Evolutionary conservation across 1,139 yeast species (phyloP).

Genomic region (Hansenula sp.): DNA sequence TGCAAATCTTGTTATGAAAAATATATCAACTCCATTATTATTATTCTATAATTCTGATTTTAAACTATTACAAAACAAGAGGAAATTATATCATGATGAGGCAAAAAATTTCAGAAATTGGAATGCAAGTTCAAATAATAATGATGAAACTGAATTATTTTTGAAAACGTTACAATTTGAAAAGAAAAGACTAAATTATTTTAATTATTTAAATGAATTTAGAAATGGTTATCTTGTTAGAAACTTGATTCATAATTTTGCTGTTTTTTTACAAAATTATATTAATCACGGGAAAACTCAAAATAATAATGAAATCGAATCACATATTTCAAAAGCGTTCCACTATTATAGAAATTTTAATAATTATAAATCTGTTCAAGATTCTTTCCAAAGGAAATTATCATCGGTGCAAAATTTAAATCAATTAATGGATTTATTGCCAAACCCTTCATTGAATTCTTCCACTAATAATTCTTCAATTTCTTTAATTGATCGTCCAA

Average conservation of each 20-base stretch:
- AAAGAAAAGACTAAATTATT: conserved; percentile 66
- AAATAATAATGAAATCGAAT: neutral
- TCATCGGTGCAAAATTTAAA: conserved; percentile 1
- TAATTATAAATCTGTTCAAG: conserved; percentile 10
- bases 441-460: neutral
- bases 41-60: conserved; percentile 17
- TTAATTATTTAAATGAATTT: conserved; percentile 53
- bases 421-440: conserved; percentile 3
- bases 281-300: neutral
- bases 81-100: conserved; percentile 31
- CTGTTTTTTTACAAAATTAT: conserved; percentile 7
- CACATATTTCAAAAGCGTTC: conserved; percentile 6
- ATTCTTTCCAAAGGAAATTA: conserved; percentile 2
- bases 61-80: conserved; percentile 14
- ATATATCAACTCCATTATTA: conserved; percentile 14
- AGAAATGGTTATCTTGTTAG: conserved; percentile 20
- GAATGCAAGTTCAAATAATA: conserved; percentile 50
- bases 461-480: conserved; percentile 1
- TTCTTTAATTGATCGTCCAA: conserved; percentile 4
- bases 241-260: conserved; percentile 10
- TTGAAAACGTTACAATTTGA: conserved; percentile 62
- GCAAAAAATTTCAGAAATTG: conserved; percentile 74
- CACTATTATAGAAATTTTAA: conserved; percentile 10
- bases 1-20: conserved; percentile 12
- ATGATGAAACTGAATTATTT: conserved; percentile 56